Conservation (phyloP, 2,329 filamentous ascomycete genomes). For the Pseudogymnoascus sp. region DNA sequence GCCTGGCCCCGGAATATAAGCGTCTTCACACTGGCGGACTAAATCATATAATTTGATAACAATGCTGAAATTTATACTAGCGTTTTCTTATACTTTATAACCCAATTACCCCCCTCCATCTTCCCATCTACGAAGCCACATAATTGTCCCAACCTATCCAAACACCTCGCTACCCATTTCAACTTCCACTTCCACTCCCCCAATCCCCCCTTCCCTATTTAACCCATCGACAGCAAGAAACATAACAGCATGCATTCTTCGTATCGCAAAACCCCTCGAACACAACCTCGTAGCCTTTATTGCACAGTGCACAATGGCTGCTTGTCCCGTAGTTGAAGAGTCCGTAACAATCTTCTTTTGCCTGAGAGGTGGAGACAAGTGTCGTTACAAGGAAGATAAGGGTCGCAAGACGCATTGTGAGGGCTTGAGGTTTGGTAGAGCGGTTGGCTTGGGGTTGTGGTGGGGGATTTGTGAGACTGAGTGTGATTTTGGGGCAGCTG, state of each 20-base stretch:
- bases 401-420: background rate
- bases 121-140: background rate
- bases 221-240: background rate
- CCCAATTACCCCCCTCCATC: background rate
- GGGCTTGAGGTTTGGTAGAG: background rate
- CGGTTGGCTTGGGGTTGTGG: background rate
- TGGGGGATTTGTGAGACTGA: background rate
- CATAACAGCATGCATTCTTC: background rate
- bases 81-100: background rate
- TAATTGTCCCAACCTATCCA: too few relatives aligned
- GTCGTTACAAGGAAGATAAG: background rate
- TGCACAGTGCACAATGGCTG: background rate
- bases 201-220: too few relatives aligned
- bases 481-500: background rate
- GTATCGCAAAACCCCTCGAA: background rate
- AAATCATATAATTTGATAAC: background rate
- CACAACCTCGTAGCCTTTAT: background rate
- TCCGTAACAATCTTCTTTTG: background rate
- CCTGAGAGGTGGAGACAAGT: background rate
- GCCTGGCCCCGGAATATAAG: background rate
- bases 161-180: too few relatives aligned
- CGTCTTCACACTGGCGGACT: background rate
- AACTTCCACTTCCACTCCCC: too few relatives aligned
- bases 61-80: background rate
- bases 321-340: background rate